Conservation (phyloP, 805 yeast species). For the Saccharomycopsis fibuligera region DNA sequence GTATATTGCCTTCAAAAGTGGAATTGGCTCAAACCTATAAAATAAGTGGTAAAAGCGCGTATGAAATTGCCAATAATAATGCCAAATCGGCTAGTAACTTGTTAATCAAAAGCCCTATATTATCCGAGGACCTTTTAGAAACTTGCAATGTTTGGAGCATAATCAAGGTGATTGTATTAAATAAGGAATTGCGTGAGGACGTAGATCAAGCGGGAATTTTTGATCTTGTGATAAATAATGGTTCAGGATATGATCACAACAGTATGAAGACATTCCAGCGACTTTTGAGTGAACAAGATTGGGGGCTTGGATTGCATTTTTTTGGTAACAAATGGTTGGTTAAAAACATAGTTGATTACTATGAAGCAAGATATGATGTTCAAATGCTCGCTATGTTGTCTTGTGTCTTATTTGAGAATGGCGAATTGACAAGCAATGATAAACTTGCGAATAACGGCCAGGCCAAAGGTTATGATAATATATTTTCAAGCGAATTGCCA, state of each 20-base stretch:
- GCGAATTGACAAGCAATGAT: conserved; percentile 1
- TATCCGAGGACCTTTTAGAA: conserved; percentile 16
- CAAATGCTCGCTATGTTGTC: conserved; percentile 91
- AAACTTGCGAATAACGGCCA: neutral
- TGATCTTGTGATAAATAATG: no score
- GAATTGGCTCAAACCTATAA: conserved; percentile 64
- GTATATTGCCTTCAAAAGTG: conserved; percentile 68
- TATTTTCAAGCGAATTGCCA: neutral
- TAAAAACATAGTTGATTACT: conserved; percentile 53
- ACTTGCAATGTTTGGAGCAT: conserved; percentile 16
- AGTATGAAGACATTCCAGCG: conserved; percentile 23
- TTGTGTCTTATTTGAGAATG: conserved; percentile 55
- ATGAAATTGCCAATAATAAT: conserved; percentile 55
- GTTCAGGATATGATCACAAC: neutral
- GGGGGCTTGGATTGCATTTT: conserved; percentile 67
- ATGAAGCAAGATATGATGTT: conserved; percentile 56
- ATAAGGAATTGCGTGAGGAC: conserved; percentile 49
- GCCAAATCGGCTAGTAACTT: conserved; percentile 39
- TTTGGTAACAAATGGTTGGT: conserved; percentile 67
- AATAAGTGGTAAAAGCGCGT: conserved; percentile 44
- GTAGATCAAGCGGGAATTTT: conserved; percentile 42
- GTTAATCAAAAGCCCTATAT: neutral
- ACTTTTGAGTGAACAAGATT: conserved; percentile 37
- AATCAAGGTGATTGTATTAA: conserved; percentile 34
- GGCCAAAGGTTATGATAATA: neutral